phyloP scores from a whole-genome alignment of 441 rosid genomes.

The Aleurites moluccanus region DNA sequence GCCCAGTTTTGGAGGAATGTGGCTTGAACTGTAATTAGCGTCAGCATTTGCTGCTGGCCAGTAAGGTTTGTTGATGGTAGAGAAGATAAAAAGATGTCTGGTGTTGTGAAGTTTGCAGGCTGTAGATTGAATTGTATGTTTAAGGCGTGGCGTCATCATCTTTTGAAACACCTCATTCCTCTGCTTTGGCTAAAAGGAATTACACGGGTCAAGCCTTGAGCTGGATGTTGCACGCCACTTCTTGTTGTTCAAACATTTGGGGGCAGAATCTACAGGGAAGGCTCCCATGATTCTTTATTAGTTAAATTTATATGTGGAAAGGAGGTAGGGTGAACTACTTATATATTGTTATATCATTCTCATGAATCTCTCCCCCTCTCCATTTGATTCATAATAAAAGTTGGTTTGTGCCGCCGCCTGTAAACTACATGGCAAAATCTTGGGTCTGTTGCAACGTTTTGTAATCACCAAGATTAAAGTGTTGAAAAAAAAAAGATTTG shows the following conservation, averaged over 20 bases:
- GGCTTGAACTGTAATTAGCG: slow-evolving; percentile 45
- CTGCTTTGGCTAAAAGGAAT: slow-evolving; percentile 6
- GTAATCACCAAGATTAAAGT: neutral
- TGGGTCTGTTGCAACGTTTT: neutral
- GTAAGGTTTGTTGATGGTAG: neutral
- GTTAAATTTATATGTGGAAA: slow-evolving; percentile 5
- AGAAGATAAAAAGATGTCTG: neutral
- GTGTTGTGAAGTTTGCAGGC: neutral
- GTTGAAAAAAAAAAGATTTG: neutral
- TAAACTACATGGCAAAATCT: neutral
- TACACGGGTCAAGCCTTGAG: neutral
- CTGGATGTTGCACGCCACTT: neutral
- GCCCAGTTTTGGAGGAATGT: slow-evolving; percentile 51
- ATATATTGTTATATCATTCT: neutral
- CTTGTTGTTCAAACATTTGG: neutral
- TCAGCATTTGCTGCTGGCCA: neutral
- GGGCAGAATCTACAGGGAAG: neutral
- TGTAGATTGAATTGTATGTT: slow-evolving; percentile 13
- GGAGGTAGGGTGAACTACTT: neutral
- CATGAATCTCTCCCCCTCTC: slow-evolving; percentile 2
- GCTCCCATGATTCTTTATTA: neutral
- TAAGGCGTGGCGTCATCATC: neutral
- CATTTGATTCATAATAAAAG: neutral
- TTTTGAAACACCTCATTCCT: neutral
- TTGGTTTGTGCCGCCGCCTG: neutral